Evolutionary conservation across 192 early-diverging fungal genomes (phyloP), one percentile per base, ranked within the genome.

Genomic region (Backusella psychrophila): DNA sequence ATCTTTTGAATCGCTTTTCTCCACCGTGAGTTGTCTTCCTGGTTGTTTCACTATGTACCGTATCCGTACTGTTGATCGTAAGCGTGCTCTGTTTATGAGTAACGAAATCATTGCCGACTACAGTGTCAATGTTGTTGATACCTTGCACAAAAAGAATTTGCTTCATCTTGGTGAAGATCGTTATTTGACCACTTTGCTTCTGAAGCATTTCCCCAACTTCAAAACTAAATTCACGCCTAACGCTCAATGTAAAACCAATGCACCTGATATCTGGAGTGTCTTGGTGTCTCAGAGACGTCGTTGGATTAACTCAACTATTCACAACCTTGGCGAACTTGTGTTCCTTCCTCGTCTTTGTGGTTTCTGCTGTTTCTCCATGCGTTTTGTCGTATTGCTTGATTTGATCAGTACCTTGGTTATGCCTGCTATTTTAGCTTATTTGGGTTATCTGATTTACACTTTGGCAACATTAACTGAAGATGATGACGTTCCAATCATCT

Each of bases 31-130:
- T 26, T 99, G 98, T 89, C 85, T 99, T 76, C 97, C 97, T 21
- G 97, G 97, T 69, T 99, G 98, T 90, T 99, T 99, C 90, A 93
- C 91, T 75, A 98, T 99, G 98, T 99, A 99, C 82, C 93, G 98
- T 56, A 85, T 99, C 38, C 93, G 94, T 69, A 93, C 96, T 6
- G 88, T 96, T 7, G 92, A 92, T 67, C 90, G 95, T 78, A 96
- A 95, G 75, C 89, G 91, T 36, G 97, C 98, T 34, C 85, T 99
- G 33, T 88, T 99, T 39, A 93, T 97, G 69, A 87, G 94, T 35
- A 96, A 97, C 78, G 87, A 90, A 73, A 88, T 99, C 39, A 95
- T 99, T 75, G 89, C 90, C 4, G 97, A 98, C 46, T 99, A 99
- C 82, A 91, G 93, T 17, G 92, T 94, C 69, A 98, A 98, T 87